Conservation (phyloP, 2,329 filamentous ascomycete species). For the Diaporthe amygdali region DNA sequence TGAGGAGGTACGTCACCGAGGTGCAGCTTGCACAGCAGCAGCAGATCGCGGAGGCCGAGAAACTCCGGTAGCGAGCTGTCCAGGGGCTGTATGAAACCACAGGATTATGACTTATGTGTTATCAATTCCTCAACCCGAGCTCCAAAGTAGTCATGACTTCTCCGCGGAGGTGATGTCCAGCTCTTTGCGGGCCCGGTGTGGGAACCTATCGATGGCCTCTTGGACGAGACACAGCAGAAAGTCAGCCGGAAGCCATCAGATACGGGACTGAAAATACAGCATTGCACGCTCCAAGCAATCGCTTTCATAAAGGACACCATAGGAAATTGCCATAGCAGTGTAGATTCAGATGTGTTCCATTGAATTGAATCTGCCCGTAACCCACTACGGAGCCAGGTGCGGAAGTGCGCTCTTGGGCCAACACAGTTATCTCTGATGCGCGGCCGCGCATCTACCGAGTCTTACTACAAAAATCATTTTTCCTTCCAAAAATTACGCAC, state of each 20-base stretch:
- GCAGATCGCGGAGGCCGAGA: not conserved
- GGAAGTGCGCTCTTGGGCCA: not conserved
- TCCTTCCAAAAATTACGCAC: not conserved
- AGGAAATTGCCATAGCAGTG: too few relatives aligned
- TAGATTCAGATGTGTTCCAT: not conserved
- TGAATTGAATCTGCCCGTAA: slow-evolving; percentile 1
- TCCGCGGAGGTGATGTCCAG: too few relatives aligned
- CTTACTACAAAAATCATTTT: slow-evolving; percentile 5
- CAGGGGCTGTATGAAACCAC: too few relatives aligned
- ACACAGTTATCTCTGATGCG: not conserved
- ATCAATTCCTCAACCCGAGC: too few relatives aligned
- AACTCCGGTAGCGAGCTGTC: not conserved
- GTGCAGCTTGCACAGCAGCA: slow-evolving; percentile 16
- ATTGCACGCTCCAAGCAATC: not conserved
- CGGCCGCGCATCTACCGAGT: not conserved
- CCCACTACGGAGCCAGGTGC: not conserved
- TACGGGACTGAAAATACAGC: too few relatives aligned
- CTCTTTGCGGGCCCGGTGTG: too few relatives aligned
- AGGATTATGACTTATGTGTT: too few relatives aligned
- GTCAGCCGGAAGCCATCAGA: too few relatives aligned
- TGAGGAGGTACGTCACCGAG: slow-evolving; percentile 28
- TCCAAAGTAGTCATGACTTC: too few relatives aligned
- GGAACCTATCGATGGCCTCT: too few relatives aligned
- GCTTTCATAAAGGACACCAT: too few relatives aligned
- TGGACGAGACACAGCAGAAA: too few relatives aligned